Conservation (phyloP, 148 eudicot genomes). For the Chenopodium album region DNA sequence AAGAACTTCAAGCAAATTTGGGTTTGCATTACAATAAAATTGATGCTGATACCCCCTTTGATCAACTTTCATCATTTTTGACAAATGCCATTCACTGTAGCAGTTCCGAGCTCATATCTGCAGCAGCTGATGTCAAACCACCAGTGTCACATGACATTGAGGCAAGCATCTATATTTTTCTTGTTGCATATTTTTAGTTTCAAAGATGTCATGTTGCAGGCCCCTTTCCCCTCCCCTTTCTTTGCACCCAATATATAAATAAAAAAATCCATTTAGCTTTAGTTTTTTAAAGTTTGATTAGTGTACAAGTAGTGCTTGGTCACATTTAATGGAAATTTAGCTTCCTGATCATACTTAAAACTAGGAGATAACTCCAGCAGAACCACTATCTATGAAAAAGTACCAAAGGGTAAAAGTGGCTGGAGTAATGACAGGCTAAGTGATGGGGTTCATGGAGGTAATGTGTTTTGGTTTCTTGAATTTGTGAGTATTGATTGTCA, state of each 20-base stretch:
- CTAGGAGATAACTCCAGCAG: not conserved
- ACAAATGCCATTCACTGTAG: constrained; percentile 43
- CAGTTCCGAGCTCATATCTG: constrained; percentile 36
- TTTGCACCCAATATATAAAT: not conserved
- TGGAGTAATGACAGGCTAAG: not conserved
- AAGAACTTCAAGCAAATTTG: constrained; percentile 30
- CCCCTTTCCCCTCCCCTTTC: not conserved
- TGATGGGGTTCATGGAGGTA: not conserved
- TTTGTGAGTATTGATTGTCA: not conserved
- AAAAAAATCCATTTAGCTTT: not conserved
- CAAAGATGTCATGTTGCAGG: not conserved
- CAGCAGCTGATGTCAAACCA: constrained; percentile 35
- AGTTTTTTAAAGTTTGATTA: not conserved
- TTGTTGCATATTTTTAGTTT: not conserved
- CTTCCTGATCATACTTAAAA: not conserved
- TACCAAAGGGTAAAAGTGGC: not conserved
- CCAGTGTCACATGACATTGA: constrained; percentile 42
- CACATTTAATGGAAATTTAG: not conserved
- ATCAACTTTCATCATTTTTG: constrained; percentile 59
- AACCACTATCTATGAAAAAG: not conserved
- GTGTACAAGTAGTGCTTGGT: not conserved
- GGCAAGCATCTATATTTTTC: constrained; percentile 35
- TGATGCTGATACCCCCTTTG: constrained; percentile 47
- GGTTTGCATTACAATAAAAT: constrained; percentile 34
- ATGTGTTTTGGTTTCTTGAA: not conserved